Conservation (phyloP, 768 basidiomycete genomes). For the Phylloporus scabripes region DNA sequence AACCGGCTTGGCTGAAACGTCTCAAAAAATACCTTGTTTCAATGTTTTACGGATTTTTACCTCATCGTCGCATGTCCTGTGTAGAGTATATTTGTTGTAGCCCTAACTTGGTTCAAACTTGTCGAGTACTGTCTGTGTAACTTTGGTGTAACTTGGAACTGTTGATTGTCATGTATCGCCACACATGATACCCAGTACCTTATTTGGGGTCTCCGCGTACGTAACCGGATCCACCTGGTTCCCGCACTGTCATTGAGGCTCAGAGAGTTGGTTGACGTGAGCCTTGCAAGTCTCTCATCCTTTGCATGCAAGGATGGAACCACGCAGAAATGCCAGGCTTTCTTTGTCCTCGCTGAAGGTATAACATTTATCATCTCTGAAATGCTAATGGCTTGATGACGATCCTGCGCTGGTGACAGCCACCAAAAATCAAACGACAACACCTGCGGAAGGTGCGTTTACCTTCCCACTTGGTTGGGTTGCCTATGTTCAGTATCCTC, state of each 20-base stretch:
- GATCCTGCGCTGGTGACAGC: conserved; percentile 18
- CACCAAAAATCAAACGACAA: conserved; percentile 45
- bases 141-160: background rate
- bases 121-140: too few relatives aligned
- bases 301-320: conserved; percentile 20
- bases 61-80: conserved; percentile 7
- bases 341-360: conserved; percentile 26
- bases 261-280: background rate
- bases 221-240: too few relatives aligned
- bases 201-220: background rate
- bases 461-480: background rate
- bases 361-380: background rate
- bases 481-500: background rate
- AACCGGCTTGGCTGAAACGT: background rate
- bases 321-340: conserved; percentile 12
- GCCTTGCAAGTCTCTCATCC: background rate
- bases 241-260: too few relatives aligned
- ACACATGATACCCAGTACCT: background rate
- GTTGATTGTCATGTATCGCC: background rate
- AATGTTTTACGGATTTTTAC: conserved; percentile 7
- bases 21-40: conserved; percentile 1
- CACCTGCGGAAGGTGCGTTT: conserved; percentile 45
- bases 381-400: background rate
- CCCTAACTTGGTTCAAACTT: conserved; percentile 1
- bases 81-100: conserved; percentile 13